phyloP scores from a whole-genome alignment of 2,329 filamentous ascomycete species.

The Phialophora verrucosa region DNA sequence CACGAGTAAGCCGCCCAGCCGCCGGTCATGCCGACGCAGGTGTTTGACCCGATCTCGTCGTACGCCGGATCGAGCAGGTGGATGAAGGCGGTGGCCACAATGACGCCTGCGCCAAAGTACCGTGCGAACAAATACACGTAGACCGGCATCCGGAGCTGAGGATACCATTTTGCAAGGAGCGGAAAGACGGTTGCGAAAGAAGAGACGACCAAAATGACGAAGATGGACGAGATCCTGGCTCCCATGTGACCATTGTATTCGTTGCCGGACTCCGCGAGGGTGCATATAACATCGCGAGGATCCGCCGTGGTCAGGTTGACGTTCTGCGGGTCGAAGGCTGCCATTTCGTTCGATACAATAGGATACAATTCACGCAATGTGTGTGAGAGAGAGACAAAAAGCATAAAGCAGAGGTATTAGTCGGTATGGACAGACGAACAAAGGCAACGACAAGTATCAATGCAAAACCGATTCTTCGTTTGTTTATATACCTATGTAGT shows the following conservation, averaged over 20 bases:
- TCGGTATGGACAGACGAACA: too few species aligned
- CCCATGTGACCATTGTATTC: constrained; percentile 61
- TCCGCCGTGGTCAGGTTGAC: constrained; percentile 55
- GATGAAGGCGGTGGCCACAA: constrained; percentile 55
- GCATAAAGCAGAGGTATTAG: too few species aligned
- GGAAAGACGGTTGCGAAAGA: constrained; percentile 55
- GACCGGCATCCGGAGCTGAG: constrained; percentile 48
- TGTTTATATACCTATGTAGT: too few species aligned
- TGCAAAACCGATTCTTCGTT: too few species aligned
- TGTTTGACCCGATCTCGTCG: constrained; percentile 52
- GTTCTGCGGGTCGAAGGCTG: constrained; percentile 26
- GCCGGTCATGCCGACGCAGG: constrained; percentile 60
- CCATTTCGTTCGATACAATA: too few species aligned
- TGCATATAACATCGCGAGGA: constrained; percentile 57
- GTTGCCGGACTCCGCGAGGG: constrained; percentile 54
- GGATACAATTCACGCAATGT: too few species aligned
- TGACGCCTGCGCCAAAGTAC: constrained; percentile 57
- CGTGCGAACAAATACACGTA: constrained; percentile 55
- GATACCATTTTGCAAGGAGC: constrained; percentile 50
- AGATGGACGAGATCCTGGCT: constrained; percentile 51
- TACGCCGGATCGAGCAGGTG: constrained; percentile 57
- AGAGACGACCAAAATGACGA: constrained; percentile 50
- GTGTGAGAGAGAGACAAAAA: too few species aligned
- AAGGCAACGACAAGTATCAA: too few species aligned
- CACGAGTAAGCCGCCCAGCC: constrained; percentile 55